Evolutionary conservation across 2,329 filamentous ascomycete genomes (phyloP).

Genomic region (Huntiella moniliformis): DNA sequence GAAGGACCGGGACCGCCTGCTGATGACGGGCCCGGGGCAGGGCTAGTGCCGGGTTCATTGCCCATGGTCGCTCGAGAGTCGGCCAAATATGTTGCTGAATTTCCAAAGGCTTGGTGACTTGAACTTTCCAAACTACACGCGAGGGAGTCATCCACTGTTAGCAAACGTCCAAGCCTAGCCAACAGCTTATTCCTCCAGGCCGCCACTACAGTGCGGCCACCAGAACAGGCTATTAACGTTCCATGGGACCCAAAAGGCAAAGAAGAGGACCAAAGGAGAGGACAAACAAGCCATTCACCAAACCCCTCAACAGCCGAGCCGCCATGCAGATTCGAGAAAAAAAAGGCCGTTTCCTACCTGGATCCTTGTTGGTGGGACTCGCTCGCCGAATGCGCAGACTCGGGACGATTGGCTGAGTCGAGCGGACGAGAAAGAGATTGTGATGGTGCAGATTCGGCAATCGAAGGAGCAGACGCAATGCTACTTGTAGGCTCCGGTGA

Average conservation of each 20-base stretch:
- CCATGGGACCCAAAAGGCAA: no score
- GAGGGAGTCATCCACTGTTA: no score
- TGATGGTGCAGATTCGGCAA: slow-evolving; percentile 5
- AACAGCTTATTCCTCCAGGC: no score
- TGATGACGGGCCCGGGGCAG: slow-evolving; percentile 6
- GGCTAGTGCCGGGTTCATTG: slow-evolving; percentile 6
- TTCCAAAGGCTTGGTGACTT: no score
- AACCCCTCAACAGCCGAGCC: neutral
- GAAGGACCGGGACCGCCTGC: slow-evolving; percentile 1
- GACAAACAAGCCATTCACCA: neutral
- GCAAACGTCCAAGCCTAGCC: no score
- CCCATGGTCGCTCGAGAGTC: slow-evolving; percentile 8
- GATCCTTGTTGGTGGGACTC: slow-evolving; percentile 8
- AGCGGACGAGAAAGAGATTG: neutral
- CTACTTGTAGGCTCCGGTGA: slow-evolving; percentile 7
- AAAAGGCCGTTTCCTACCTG: slow-evolving; percentile 4
- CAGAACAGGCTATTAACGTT: no score
- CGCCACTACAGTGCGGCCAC: no score
- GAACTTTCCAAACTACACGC: no score
- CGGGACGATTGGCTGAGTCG: slow-evolving; percentile 7
- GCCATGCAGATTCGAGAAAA: neutral
- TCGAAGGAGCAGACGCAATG: slow-evolving; percentile 6
- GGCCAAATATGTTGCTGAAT: neutral
- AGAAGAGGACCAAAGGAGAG: no score
- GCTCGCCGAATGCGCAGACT: slow-evolving; percentile 6